Base-by-base conservation (phyloP, 345 rosid species). In the Acer saccharum region DNA sequence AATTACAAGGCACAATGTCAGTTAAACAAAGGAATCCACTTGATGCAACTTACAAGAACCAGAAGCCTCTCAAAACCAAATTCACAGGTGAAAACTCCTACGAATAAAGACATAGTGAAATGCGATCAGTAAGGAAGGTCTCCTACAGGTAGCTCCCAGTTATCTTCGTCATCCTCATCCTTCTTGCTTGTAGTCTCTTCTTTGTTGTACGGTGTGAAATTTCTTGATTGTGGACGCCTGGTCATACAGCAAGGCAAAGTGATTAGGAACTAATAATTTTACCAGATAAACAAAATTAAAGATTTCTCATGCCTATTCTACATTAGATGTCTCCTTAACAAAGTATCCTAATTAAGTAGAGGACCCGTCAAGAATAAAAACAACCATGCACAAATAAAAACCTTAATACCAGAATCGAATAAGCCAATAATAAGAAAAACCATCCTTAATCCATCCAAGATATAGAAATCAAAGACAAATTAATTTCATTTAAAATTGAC, bases 141-240 rank as follows among this genome's bases (percentile, higher is more conserved):
- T 77, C 89, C 98, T 70, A 76, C 88, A 62, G 98, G 94, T 88
- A 89, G 68, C 20, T 94, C 98, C 98, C 98, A 92, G 92, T 94
- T 92, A 80, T 94, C 97, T 55, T 87, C 93, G 0, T 83, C 97
- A 16, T 84, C 94, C 21, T 86, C 89, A 5, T 83, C 83, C 82
- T 85, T 88, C 84, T 84, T 89, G 65, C 65, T 69, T 60, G 83
- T 5, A 7, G 87, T 0, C 0, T 41, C 76, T 76, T 89, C 95
- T 75, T 69, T 84, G 76, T 78, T 86, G 76, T 77, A 80, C 69
- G 79, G 85, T 12, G 63, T 50, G 6, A 75, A 25, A 76, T 23
- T 74, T 84, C 97, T 88, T 27, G 79, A 73, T 27, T 65, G 69
- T 9, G 85, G 80, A 18, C 92, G 94, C 89, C 97, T 94, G 88